Percentiles rank a stretch among this genome's conserved stretches.
phyloP scores from a whole-genome alignment of 2,329 filamentous ascomycete species.

The Cladosporium sp. region DNA sequence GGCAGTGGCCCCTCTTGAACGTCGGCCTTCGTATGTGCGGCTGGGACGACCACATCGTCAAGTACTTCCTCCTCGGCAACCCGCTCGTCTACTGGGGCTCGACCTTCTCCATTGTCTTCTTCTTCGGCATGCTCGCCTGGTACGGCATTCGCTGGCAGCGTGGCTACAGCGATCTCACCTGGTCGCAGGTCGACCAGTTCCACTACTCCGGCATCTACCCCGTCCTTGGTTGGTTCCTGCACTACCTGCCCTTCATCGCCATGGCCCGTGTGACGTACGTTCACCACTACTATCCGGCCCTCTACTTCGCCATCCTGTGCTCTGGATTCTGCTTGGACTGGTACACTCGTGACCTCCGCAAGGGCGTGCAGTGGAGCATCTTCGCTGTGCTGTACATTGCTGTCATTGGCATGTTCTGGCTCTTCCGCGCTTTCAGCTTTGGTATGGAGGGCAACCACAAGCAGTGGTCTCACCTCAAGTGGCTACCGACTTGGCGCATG shows the following conservation, averaged over 20 bases:
- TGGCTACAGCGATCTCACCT: constrained; percentile 78
- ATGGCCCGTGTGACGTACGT: constrained; percentile 99
- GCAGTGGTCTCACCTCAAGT: constrained; percentile 89
- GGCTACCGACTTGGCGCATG: constrained; percentile 84
- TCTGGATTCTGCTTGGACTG: constrained; percentile 88
- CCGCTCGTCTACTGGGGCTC: constrained; percentile 94
- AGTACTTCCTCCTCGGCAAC: constrained; percentile 98
- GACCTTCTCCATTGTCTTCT: constrained; percentile 70
- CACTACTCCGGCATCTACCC: constrained; percentile 93
- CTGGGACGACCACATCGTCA: constrained; percentile 92
- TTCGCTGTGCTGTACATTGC: constrained; percentile 70
- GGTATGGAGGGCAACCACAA: constrained; percentile 84
- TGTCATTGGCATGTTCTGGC: constrained; percentile 77
- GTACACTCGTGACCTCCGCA: constrained; percentile 64
- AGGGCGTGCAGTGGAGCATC: constrained; percentile 60
- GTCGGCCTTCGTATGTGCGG: constrained; percentile 98
- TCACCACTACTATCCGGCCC: constrained; percentile 96
- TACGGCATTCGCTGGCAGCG: constrained; percentile 95
- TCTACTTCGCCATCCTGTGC: constrained; percentile 92
- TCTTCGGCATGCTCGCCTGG: constrained; percentile 71
- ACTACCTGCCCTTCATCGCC: constrained; percentile 91
- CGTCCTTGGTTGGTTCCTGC: constrained; percentile 87
- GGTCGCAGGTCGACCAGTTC: constrained; percentile 82
- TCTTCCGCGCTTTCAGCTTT: constrained; percentile 92
- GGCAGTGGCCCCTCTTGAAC: constrained; percentile 96